Conservation (phyloP, 768 basidiomycete genomes). For the Mycena albidolilacea region DNA sequence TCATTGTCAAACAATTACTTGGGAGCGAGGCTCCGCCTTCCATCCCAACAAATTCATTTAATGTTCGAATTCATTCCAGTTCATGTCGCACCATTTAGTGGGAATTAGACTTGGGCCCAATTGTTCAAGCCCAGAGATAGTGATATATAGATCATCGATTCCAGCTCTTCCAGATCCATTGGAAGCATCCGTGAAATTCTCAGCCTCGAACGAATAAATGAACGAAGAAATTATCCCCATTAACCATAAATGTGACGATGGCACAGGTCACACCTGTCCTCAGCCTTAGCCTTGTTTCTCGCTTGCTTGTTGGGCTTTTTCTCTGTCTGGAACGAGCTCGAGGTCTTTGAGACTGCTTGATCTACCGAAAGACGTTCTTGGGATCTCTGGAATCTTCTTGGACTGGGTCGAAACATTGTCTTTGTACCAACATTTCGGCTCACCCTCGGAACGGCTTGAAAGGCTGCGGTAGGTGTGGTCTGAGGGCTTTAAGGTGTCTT, state of each 20-base stretch:
- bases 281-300: background rate
- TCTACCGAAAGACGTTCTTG: background rate
- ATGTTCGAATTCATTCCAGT: too few relatives aligned
- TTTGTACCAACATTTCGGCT: constrained; percentile 11
- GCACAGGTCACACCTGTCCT: constrained; percentile 1
- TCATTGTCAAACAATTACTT: too few relatives aligned
- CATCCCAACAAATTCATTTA: too few relatives aligned
- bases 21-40: too few relatives aligned
- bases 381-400: background rate
- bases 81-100: too few relatives aligned
- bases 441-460: background rate
- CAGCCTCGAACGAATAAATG: too few relatives aligned
- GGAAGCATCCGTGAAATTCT: background rate
- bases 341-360: background rate
- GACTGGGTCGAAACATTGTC: constrained; percentile 7
- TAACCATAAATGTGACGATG: background rate
- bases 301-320: background rate
- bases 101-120: too few relatives aligned
- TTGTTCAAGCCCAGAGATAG: too few relatives aligned
- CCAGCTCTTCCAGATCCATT: too few relatives aligned
- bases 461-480: background rate
- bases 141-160: too few relatives aligned
- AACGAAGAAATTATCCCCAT: constrained; percentile 5
- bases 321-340: constrained; percentile 18
- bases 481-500: background rate